These are phyloP conservation scores for Magnusiomyces sp. DNA, from an alignment of 1,139 yeast species.

Conservation along the genomic window DNA sequence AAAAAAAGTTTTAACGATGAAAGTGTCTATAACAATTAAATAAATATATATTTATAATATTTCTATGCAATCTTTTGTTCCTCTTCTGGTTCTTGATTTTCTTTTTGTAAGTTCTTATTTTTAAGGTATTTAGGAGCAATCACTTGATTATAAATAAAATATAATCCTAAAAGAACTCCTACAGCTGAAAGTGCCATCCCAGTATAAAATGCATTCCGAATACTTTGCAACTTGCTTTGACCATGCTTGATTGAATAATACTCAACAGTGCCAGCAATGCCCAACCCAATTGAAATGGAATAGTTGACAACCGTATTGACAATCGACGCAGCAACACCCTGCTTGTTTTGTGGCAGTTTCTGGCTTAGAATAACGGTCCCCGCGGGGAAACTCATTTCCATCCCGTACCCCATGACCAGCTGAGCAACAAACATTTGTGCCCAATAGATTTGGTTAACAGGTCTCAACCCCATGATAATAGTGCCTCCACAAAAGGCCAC, in stretches of 20 bases:
- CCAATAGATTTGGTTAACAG: slow-evolving; percentile 45
- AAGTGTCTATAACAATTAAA: too few relatives aligned
- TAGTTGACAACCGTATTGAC: slow-evolving; percentile 55
- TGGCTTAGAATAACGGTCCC: slow-evolving; percentile 45
- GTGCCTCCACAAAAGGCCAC: slow-evolving; percentile 37
- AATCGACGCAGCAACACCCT: slow-evolving; percentile 60
- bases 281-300: slow-evolving; percentile 55
- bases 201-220: slow-evolving; percentile 40
- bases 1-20: too few relatives aligned
- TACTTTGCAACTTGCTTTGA: slow-evolving; percentile 33
- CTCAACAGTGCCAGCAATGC: slow-evolving; percentile 57
- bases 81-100: too few relatives aligned
- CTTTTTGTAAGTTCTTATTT: too few relatives aligned
- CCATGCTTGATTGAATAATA: slow-evolving; percentile 32
- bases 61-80: too few relatives aligned
- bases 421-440: slow-evolving; percentile 43
- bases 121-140: too few relatives aligned
- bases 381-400: slow-evolving; percentile 63
- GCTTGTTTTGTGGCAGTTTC: slow-evolving; percentile 45
- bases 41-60: too few relatives aligned
- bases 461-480: slow-evolving; percentile 39
- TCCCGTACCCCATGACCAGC: slow-evolving; percentile 46
- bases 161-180: slow-evolving; percentile 34
- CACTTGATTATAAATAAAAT: background rate
- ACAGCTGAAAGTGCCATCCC: slow-evolving; percentile 47